These are phyloP conservation scores for Chloris gayana DNA, from an alignment of 176 grass and related monocot species.

Conservation along the genomic window DNA sequence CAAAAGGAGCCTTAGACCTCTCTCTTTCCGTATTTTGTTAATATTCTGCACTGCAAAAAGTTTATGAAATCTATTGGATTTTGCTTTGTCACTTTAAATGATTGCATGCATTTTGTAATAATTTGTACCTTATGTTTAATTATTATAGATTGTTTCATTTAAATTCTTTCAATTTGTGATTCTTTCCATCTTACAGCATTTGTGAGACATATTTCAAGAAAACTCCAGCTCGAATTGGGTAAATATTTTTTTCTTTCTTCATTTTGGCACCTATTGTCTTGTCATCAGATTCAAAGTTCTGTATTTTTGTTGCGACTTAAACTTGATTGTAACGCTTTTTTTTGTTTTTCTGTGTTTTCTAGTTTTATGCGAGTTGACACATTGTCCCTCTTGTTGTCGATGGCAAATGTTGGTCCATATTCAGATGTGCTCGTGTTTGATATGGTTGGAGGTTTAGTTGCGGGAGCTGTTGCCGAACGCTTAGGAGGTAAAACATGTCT, in stretches of 20 bases:
- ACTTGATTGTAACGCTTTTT: slow-evolving; percentile 7
- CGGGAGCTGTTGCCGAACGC: slow-evolving; percentile 81
- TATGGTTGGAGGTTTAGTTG: slow-evolving; percentile 88
- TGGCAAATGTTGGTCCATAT: slow-evolving; percentile 88
- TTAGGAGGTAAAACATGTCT: slow-evolving; percentile 70
- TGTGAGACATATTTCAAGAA: slow-evolving; percentile 99
- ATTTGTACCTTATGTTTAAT: neutral
- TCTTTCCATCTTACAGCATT: slow-evolving; percentile 65
- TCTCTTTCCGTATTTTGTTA: neutral
- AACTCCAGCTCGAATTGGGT: slow-evolving; percentile 83
- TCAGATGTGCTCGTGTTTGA: slow-evolving; percentile 87
- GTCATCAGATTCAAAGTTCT: slow-evolving; percentile 27
- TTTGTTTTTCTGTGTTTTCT: slow-evolving; percentile 25
- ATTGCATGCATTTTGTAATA: neutral
- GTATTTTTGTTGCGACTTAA: neutral
- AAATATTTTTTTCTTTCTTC: slow-evolving; percentile 28
- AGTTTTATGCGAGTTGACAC: slow-evolving; percentile 98
- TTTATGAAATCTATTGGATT: neutral
- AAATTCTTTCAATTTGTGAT: slow-evolving; percentile 15
- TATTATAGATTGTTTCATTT: slow-evolving; percentile 1
- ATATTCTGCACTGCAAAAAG: slow-evolving; percentile 12
- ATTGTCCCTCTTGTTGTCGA: slow-evolving; percentile 77
- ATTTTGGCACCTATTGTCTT: neutral
- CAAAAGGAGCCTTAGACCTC: neutral
- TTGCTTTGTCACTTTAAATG: neutral